Base-by-base conservation (phyloP, 2,329 filamentous ascomycete genomes). In the Exophiala xenobiotica region DNA sequence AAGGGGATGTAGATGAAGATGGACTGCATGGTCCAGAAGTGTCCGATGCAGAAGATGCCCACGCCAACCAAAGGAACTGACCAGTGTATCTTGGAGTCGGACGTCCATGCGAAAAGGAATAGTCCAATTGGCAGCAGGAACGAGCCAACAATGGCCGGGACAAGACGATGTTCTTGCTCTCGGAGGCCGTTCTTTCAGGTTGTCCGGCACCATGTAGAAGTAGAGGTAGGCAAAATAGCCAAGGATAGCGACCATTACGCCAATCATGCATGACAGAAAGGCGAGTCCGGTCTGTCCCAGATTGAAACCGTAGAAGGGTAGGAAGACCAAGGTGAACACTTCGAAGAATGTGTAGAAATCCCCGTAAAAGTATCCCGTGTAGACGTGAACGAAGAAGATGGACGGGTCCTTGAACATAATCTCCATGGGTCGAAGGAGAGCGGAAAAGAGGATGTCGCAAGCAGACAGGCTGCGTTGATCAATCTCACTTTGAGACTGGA, bases 181-280 rank as follows among this genome's bases (percentile, higher is more conserved):
- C 26, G 26, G 12, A 27, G 12, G 26, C 26, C 26, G 26, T 27
- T 27, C 26, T 27, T 27, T 27, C 12, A 7, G n/a, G 54, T 87
- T 75, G 45, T 85, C 79, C 64, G 87, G 89, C 22, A 87, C 70
- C 51, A 78, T 78, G 71, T 88, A 85, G 7, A 84, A 85, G 58
- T 79, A 65, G 22, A 86, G 78, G 66, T 88, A 88, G 85, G 78
- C 12, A 12, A 27, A 27, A 66, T 81, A 83, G 33, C 71, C 48
- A 37, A 61, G 67, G 29, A 80, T 67, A 31, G 75, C 78, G 48
- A 83, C 63, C 8, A 80, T 49, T 60, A 78, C 81, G 5, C 78
- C 72, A n/a, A 84, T 73, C 20, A 81, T 68, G 60, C 84, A 74
- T 56, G 77, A 79, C 42, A 81, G 69, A 70, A 85, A 85, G 37